phyloP scores from a whole-genome alignment of 176 grass and related monocot genomes.

The Guadua angustifolia region DNA sequence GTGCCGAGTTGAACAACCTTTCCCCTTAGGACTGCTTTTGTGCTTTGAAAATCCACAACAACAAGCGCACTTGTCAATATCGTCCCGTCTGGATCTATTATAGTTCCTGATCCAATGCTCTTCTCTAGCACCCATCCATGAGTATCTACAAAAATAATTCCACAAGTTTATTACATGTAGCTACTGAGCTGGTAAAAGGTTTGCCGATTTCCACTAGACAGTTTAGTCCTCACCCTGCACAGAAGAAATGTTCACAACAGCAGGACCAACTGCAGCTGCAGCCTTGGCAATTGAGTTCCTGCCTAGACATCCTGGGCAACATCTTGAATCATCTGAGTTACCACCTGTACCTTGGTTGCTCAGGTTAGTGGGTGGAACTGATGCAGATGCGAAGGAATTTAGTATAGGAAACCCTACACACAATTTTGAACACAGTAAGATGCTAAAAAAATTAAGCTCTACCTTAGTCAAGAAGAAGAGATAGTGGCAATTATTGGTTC shows the following conservation, averaged over 20 bases:
- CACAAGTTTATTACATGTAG: slow-evolving; percentile 31
- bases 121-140: slow-evolving; percentile 47
- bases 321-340: slow-evolving; percentile 57
- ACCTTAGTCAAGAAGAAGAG: not conserved
- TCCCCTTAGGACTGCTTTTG: slow-evolving; percentile 40
- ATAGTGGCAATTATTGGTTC: not conserved
- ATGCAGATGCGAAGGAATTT: slow-evolving; percentile 47
- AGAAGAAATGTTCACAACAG: slow-evolving; percentile 82
- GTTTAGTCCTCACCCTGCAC: slow-evolving; percentile 44
- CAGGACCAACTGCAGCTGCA: slow-evolving; percentile 67
- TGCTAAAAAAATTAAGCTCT: not conserved
- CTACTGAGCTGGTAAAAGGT: not conserved
- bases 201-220: not conserved
- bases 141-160: slow-evolving; percentile 48
- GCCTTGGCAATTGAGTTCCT: slow-evolving; percentile 76
- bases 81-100: slow-evolving; percentile 82
- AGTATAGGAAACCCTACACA: slow-evolving; percentile 39
- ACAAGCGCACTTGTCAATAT: slow-evolving; percentile 95
- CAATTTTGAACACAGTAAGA: slow-evolving; percentile 34
- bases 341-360: slow-evolving; percentile 47
- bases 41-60: slow-evolving; percentile 56
- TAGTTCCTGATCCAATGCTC: slow-evolving; percentile 82
- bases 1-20: slow-evolving; percentile 52
- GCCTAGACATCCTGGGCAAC: slow-evolving; percentile 57
- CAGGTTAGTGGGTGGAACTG: slow-evolving; percentile 35